Conservation (phyloP, 2,329 filamentous ascomycete genomes). For the Akanthomyces lecanii region DNA sequence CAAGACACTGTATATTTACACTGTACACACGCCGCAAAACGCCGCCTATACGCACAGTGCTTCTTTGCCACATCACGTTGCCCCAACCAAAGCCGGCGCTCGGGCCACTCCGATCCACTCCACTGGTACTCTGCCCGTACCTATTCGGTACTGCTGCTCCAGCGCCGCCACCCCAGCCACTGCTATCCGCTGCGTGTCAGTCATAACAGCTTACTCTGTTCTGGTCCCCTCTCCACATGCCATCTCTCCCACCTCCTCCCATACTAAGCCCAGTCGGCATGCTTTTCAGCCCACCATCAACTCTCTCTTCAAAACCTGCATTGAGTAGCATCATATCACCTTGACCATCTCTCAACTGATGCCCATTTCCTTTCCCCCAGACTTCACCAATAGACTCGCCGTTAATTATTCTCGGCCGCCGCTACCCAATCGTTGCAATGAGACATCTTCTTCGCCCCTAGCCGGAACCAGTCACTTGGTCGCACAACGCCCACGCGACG, state of each 20-base stretch:
- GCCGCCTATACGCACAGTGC: background rate
- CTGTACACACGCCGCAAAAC: background rate
- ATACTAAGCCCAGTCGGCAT: background rate
- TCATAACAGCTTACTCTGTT: background rate
- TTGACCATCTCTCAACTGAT: background rate
- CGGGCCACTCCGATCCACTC: background rate
- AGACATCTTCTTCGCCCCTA: background rate
- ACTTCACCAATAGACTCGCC: background rate
- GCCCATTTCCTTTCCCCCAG: background rate
- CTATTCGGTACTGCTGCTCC: conserved; percentile 5
- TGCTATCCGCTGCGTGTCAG: background rate
- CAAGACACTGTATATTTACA: background rate
- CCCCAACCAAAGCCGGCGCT: background rate
- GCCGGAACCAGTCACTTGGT: background rate
- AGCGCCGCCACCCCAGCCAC: conserved; percentile 1
- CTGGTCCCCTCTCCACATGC: background rate
- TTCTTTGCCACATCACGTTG: too few species aligned
- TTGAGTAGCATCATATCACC: background rate
- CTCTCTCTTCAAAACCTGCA: too few species aligned
- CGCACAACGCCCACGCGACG: background rate
- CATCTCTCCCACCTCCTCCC: background rate
- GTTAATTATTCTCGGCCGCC: background rate
- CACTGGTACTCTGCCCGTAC: conserved; percentile 6
- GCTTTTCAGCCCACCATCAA: background rate
- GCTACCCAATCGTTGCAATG: background rate